Conservation (phyloP, 108 stramenopile species). For the Ochromonas danica region DNA sequence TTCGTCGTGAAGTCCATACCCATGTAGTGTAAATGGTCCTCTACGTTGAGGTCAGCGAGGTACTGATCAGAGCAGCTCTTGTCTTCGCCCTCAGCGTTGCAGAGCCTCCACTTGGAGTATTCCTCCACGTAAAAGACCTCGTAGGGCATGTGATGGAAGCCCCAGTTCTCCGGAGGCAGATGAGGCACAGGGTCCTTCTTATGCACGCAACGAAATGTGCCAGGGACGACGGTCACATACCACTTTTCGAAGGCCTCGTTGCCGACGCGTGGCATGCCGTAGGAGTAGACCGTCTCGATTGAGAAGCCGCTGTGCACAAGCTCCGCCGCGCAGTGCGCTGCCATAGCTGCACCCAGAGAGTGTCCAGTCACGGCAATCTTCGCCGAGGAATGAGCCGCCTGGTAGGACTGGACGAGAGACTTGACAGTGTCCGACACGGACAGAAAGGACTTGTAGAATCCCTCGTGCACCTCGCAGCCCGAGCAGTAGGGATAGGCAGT, state of each 20-base stretch:
- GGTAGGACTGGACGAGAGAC: conserved; percentile 23
- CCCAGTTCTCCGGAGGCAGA: background rate
- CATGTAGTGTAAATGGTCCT: background rate
- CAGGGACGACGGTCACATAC: background rate
- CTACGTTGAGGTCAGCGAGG: background rate
- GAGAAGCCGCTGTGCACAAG: background rate
- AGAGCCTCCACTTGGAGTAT: background rate
- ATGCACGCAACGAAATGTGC: conserved; percentile 26
- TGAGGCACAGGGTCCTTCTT: conserved; percentile 40
- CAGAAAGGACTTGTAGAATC: conserved; percentile 27
- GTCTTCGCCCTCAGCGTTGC: conserved; percentile 39
- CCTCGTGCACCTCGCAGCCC: conserved; percentile 34
- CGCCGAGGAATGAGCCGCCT: background rate
- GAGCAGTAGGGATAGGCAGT: conserved; percentile 8
- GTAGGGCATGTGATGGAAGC: conserved; percentile 22
- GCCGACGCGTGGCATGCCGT: conserved; percentile 42
- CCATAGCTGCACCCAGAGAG: conserved; percentile 40
- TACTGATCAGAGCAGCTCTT: conserved; percentile 26
- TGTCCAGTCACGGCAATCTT: conserved; percentile 31
- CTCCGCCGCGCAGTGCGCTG: conserved; percentile 22
- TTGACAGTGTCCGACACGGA: background rate
- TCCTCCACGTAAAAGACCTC: conserved; percentile 28
- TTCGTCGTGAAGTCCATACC: no score
- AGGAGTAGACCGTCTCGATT: conserved; percentile 29
- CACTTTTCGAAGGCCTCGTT: conserved; percentile 33